Conservation (phyloP, 768 basidiomycete genomes). For the Russula emetica region DNA sequence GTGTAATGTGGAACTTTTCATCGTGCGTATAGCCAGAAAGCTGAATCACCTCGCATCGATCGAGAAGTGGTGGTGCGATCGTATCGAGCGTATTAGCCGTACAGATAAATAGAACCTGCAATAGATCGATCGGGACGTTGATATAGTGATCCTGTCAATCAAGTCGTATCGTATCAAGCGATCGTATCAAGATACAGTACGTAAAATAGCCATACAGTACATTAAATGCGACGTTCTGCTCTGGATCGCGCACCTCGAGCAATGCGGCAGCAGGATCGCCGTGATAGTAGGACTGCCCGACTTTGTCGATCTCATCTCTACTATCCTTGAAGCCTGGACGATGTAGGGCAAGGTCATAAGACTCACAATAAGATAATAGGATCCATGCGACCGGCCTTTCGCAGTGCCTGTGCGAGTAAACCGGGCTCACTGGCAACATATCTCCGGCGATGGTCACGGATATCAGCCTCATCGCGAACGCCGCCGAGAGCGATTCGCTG, state of each 20-base stretch:
- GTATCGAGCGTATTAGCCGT: constrained; percentile 89
- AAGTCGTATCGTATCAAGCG: constrained; percentile 1
- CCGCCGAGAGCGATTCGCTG: constrained; percentile 89
- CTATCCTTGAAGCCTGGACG: constrained; percentile 8
- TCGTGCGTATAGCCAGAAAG: constrained; percentile 82
- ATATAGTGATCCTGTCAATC: constrained; percentile 76
- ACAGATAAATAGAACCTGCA: constrained; percentile 89
- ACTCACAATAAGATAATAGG: constrained; percentile 68
- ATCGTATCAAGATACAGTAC: background rate
- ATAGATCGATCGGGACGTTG: constrained; percentile 83
- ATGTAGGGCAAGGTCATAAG: background rate
- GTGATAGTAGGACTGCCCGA: constrained; percentile 81
- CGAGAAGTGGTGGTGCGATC: constrained; percentile 80
- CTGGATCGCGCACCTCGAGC: constrained; percentile 89
- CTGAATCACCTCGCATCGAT: constrained; percentile 86
- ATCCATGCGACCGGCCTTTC: constrained; percentile 68
- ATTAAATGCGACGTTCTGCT: constrained; percentile 85
- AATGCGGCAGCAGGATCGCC: constrained; percentile 90
- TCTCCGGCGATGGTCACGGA: constrained; percentile 73
- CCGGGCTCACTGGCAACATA: constrained; percentile 90
- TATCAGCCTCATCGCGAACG: no score
- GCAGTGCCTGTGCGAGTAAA: constrained; percentile 81
- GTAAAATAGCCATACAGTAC: constrained; percentile 40
- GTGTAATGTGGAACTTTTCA: constrained; percentile 88
- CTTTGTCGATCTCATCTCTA: constrained; percentile 87